Percentiles rank a stretch among this genome's conserved stretches.
phyloP scores from a whole-genome alignment of 2,329 filamentous ascomycete species.

The Grosmannia clavigera region DNA sequence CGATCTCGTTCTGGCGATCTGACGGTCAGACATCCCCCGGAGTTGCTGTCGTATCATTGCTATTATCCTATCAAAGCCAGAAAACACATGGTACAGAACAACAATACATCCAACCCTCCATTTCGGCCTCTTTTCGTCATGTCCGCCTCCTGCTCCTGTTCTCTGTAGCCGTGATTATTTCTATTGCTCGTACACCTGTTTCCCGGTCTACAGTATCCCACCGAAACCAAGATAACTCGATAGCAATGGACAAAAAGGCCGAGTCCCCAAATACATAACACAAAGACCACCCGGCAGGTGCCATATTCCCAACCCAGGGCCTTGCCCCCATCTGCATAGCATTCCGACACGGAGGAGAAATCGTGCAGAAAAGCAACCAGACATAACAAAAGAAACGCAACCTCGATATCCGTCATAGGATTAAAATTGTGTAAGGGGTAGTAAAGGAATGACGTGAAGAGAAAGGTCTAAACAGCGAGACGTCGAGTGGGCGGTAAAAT shows the following conservation, averaged over 20 bases:
- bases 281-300: not conserved
- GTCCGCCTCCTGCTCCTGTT: not conserved
- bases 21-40: not conserved
- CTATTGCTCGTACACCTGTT: not conserved
- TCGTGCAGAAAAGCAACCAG: not conserved
- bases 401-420: not conserved
- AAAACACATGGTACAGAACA: not conserved
- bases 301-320: not conserved
- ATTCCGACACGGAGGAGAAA: not conserved
- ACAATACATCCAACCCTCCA: not conserved
- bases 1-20: not conserved
- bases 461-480: not conserved
- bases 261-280: not conserved
- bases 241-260: not conserved
- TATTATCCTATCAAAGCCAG: not conserved
- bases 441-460: not conserved
- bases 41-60: not conserved
- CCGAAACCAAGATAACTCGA: not conserved
- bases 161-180: not conserved
- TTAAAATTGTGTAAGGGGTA: not conserved
- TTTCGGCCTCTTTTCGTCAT: not conserved
- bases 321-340: not conserved
- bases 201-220: not conserved
- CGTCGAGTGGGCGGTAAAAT: not conserved
- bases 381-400: not conserved